Conservation (phyloP, 2,329 filamentous ascomycete genomes). For the Elsinoe arachidis region DNA sequence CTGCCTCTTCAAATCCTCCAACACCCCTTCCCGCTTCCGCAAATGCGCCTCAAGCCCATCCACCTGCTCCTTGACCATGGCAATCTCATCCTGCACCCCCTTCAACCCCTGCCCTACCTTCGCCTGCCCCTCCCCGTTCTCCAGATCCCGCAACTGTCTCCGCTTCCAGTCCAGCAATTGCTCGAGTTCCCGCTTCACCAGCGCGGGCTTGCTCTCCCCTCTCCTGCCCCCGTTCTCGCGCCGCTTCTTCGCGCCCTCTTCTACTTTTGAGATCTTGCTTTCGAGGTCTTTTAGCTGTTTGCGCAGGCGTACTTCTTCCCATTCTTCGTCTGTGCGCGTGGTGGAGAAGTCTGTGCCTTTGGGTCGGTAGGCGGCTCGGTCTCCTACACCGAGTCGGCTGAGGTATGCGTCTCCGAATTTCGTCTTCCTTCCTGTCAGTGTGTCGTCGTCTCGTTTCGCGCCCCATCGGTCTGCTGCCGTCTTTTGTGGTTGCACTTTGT, state of each 20-base stretch:
- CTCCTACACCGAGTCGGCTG: constrained; percentile 69
- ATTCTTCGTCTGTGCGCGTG: constrained; percentile 79
- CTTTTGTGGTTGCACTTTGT: constrained; percentile 55
- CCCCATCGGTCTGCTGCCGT: constrained; percentile 67
- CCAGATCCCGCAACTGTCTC: constrained; percentile 64
- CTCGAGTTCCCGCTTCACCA: constrained; percentile 90
- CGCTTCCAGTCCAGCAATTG: constrained; percentile 93
- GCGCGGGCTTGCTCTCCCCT: constrained; percentile 72
- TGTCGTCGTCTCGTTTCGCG: constrained; percentile 67
- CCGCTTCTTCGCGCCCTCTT: constrained; percentile 51
- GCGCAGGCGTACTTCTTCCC: constrained; percentile 93
- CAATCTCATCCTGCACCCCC: constrained; percentile 73
- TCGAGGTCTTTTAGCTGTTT: constrained; percentile 87
- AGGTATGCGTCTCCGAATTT: constrained; percentile 98
- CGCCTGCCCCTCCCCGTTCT: constrained; percentile 60
- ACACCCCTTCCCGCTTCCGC: constrained; percentile 61
- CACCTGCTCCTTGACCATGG: constrained; percentile 87
- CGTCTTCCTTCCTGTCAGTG: constrained; percentile 78
- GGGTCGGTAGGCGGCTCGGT: constrained; percentile 68
- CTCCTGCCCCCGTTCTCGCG: constrained; percentile 43
- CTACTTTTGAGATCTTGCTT: constrained; percentile 74
- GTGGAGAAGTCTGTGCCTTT: constrained; percentile 83
- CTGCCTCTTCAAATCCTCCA: constrained; percentile 69
- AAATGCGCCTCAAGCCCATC: constrained; percentile 82
- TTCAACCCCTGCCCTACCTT: constrained; percentile 65